Percentiles rank a stretch among this genome's conserved stretches.
These are phyloP conservation scores for Pseudozyma hubeiensis DNA, from an alignment of 1,284 basidiomycete species.

Conservation along the genomic window DNA sequence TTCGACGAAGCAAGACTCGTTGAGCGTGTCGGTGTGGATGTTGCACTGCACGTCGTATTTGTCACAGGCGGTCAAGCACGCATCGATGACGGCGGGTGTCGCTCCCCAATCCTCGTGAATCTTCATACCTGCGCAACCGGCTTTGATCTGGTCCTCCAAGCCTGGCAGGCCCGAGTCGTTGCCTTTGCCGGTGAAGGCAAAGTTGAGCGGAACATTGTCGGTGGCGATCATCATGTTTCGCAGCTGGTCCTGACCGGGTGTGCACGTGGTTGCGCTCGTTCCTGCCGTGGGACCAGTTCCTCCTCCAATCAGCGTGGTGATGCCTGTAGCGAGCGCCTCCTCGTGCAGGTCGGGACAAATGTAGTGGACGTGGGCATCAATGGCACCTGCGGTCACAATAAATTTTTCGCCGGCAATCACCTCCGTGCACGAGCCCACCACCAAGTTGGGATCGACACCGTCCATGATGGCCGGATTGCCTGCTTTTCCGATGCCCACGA, in stretches of 20 bases:
- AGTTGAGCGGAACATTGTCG: constrained; percentile 89
- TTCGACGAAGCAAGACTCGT: constrained; percentile 81
- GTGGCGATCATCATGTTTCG: constrained; percentile 73
- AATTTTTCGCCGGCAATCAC: constrained; percentile 94
- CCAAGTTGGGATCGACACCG: constrained; percentile 78
- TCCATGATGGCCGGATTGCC: constrained; percentile 97
- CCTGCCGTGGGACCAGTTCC: constrained; percentile 89
- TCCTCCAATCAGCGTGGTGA: constrained; percentile 70
- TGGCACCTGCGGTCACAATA: constrained; percentile 90
- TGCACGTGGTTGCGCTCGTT: constrained; percentile 94
- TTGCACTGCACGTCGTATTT: constrained; percentile 96
- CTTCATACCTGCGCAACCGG: constrained; percentile 92
- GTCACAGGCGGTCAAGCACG: constrained; percentile 83
- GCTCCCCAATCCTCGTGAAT: constrained; percentile 99
- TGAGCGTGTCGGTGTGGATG: constrained; percentile 91
- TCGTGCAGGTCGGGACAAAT: constrained; percentile 89
- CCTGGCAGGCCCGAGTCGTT: constrained; percentile 82
- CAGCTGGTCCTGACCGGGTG: constrained; percentile 72
- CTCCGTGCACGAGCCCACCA: constrained; percentile 58
- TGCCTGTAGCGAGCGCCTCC: constrained; percentile 73
- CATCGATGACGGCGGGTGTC: constrained; percentile 85
- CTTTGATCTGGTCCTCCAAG: constrained; percentile 84
- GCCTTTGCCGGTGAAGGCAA: constrained; percentile 81
- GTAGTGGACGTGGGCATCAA: constrained; percentile 85
- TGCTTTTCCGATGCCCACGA: constrained; percentile 91